Evolutionary conservation across 139 green algal species (phyloP), one percentile per base, ranked within the genome.

Genomic region (Coelastrella sp.): DNA sequence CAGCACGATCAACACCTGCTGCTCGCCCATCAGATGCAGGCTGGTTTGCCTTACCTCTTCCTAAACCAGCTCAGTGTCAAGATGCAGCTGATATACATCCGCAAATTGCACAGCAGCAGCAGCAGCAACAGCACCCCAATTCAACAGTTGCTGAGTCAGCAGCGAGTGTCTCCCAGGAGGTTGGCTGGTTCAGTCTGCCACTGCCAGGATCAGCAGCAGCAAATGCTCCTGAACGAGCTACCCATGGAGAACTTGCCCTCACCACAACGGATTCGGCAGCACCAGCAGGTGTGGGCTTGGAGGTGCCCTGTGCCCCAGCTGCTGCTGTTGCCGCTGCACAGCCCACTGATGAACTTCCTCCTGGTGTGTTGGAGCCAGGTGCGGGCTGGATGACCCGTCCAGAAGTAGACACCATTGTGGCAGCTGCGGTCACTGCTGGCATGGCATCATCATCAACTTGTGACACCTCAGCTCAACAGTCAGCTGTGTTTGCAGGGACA

Each of bases 181-280:
- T 19, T 76, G 68, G 68, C 68, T 76, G 68, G 17, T 76, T 24
- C 8, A 27, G 68, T 25, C 15, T 76, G 68, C 68, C 19, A 19
- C 68, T 76, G 68, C 8, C 19, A 22, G 63, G 68, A 87, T 61
- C 82, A 78, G 82, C 63, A 78, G 58, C 61, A 87, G 61, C 82
- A 78, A 19, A 15, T 60, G 76, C 76, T 60, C 11, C 25, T 59
- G 76, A 25, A 60, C 22, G 0, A 22, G 76, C 24, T 65, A 49
- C 6, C 35, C 35, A 49, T 5, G 35, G 35, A 49, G 35, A 49
- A 49, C 3, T 49, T 49, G 35, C 35, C 35, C 35, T 49, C 35
- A 49, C 35, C 35, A 49, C 35, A 49, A 49, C 35, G 3, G 3
- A 49, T 63, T 8, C 3, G 14, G 22, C 27, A n/a, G 35, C 78